Conservation (phyloP, 345 rosid species). For the Erodium maritimum region DNA sequence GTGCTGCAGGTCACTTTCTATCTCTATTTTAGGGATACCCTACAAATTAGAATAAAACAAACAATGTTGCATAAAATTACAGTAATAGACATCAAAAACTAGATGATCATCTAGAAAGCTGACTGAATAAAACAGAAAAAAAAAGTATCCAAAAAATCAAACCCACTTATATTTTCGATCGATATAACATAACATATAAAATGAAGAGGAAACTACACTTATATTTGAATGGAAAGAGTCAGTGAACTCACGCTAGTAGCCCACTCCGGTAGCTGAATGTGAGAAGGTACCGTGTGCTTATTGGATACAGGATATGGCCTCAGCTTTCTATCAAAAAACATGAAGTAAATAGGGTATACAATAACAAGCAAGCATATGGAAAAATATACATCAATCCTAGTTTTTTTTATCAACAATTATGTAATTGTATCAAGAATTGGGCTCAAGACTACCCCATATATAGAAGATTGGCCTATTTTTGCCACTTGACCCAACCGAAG, state of each 20-base stretch:
- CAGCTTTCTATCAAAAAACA: slow-evolving; percentile 35
- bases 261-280: slow-evolving; percentile 77
- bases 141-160: neutral
- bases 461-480: too few species aligned
- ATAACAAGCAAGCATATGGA: neutral
- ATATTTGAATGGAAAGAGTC: neutral
- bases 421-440: too few species aligned
- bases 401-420: too few species aligned
- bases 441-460: too few species aligned
- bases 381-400: neutral
- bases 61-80: neutral
- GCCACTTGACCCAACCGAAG: too few species aligned
- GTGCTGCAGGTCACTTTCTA: slow-evolving; percentile 73
- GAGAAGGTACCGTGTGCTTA: slow-evolving; percentile 47
- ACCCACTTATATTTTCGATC: too few species aligned
- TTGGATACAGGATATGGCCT: slow-evolving; percentile 77
- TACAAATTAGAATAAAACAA: slow-evolving; percentile 14
- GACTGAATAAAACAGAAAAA: neutral
- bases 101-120: neutral
- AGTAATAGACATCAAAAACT: neutral
- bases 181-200: too few species aligned
- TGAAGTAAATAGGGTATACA: slow-evolving; percentile 5
- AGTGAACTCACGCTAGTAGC: slow-evolving; percentile 64
- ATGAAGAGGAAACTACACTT: neutral
- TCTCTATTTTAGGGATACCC: slow-evolving; percentile 87